A percentile compares a stretch with the other conserved stretches of the same genome.
Conservation (phyloP, 805 yeast species). For the Starmerella tilneyi region DNA sequence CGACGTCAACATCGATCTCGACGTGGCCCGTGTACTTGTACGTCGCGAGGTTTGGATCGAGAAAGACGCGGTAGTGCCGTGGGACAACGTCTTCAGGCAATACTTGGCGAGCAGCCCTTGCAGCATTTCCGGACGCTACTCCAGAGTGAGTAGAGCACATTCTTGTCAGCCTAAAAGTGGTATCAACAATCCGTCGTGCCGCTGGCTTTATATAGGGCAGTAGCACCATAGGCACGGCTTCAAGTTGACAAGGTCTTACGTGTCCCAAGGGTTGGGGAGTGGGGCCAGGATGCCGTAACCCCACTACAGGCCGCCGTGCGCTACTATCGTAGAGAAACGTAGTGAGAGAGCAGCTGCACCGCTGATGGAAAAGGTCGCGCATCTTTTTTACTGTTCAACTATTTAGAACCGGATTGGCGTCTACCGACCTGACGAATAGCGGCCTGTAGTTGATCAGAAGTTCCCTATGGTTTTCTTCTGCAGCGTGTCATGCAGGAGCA, state of each 20-base stretch:
- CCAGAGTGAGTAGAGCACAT: slow-evolving; percentile 24
- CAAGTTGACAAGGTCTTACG: background rate
- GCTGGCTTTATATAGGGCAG: slow-evolving; percentile 7
- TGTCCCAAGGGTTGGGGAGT: no score
- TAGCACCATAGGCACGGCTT: background rate
- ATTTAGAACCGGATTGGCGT: no score
- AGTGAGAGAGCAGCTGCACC: no score
- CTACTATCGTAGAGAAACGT: no score
- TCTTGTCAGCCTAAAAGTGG: background rate
- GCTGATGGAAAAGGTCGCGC: no score
- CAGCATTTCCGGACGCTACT: slow-evolving; percentile 8
- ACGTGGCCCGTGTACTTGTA: slow-evolving; percentile 33
- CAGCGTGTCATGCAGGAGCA: no score
- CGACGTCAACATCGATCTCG: slow-evolving; percentile 39
- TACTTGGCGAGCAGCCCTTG: slow-evolving; percentile 32
- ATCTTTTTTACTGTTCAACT: no score
- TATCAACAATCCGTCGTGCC: background rate
- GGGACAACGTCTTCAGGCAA: slow-evolving; percentile 64
- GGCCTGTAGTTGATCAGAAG: no score
- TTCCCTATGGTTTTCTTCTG: no score
- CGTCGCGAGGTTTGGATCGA: slow-evolving; percentile 47
- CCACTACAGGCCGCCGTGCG: no score
- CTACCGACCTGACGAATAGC: no score
- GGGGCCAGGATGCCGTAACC: no score
- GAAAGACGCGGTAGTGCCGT: slow-evolving; percentile 55